Conservation (phyloP, 2,329 filamentous ascomycete genomes). For the Eutypa lata region DNA sequence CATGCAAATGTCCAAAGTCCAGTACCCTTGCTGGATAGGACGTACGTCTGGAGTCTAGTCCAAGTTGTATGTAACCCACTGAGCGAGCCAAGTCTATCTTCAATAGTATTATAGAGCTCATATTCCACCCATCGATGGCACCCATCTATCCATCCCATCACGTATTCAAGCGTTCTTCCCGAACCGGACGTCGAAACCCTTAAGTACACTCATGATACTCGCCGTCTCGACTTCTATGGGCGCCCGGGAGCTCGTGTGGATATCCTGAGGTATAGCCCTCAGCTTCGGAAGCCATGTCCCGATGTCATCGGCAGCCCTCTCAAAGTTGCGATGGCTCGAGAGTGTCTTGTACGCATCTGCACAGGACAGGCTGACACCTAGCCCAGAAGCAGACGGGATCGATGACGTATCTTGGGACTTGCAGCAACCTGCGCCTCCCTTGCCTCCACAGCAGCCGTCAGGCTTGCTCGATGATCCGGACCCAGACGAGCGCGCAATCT, state of each 20-base stretch:
- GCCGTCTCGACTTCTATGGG: slow-evolving; percentile 79
- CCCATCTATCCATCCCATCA: too few species aligned
- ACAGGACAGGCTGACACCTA: slow-evolving; percentile 62
- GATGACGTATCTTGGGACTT: slow-evolving; percentile 39
- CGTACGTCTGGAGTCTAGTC: too few species aligned
- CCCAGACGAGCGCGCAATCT: slow-evolving; percentile 41
- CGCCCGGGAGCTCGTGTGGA: slow-evolving; percentile 40
- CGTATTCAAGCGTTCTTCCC: slow-evolving; percentile 41
- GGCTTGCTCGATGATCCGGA: neutral
- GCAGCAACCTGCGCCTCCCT: slow-evolving; percentile 62
- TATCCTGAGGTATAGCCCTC: slow-evolving; percentile 49
- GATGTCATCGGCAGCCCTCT: slow-evolving; percentile 69
- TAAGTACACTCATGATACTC: slow-evolving; percentile 81
- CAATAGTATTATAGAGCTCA: too few species aligned
- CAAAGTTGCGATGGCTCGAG: slow-evolving; percentile 73
- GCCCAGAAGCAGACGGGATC: slow-evolving; percentile 30
- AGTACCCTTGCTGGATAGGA: too few species aligned
- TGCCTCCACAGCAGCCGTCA: slow-evolving; percentile 54
- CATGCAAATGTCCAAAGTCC: too few species aligned
- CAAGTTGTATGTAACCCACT: too few species aligned
- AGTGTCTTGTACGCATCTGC: slow-evolving; percentile 78
- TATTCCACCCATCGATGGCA: too few species aligned
- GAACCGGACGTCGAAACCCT: slow-evolving; percentile 76
- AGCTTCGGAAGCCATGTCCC: slow-evolving; percentile 74
- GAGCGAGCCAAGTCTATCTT: too few species aligned